Evolutionary conservation across 371 early-diverging fungal genomes (phyloP), one percentile per base, ranked within the genome.

Genomic region (Mortierella sp.): DNA sequence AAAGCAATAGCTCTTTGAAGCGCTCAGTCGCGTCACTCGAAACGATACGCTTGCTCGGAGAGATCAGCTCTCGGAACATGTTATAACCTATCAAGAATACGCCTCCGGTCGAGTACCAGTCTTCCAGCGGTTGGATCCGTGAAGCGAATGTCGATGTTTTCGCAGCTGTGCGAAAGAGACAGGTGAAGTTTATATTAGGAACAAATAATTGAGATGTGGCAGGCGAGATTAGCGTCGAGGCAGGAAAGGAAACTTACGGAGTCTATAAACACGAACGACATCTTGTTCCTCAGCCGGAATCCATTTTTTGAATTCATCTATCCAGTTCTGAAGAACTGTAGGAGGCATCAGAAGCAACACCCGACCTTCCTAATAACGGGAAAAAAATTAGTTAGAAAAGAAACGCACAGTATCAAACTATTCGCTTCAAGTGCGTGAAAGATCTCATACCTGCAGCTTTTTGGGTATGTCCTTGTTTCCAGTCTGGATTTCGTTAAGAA

Each of bases 261-360:
- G 51, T n/a, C 54, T 57, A n/a, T 53, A 30, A 31, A 66, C 70
- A 21, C 75, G 79, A 9, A 82, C 51, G 1, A 69, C 43, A 2
- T 55, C 39, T 17, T 63, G 60, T 5, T 76, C 39, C 14, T 83
- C 67, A 24, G 30, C 28, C 2, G 86, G 76, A 62, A 91, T 80
- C 91, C 93, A 92, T 56, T 87, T 87, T 5, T 78, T 44, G 58
- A 93, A 88, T 58, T 95, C 95, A 28, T 81, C 78, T 12, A 66
- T 65, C 97, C 96, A 97, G 65, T 94, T 93, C 3, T 84, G 56
- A 46, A 92, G 68, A 6, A 95, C 85, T 0, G 89, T 90, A 6
- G 90, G 70, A 7, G 97, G 97, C 31, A 90, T 88, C 19, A 97
- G 71, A n/a, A 96, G 84, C 39, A 97, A 80, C n/a, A 93, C 83